Evolutionary conservation across 2,329 filamentous ascomycete genomes (phyloP), one percentile per base, ranked within the genome.

Genomic region (Alternaria dauci): DNA sequence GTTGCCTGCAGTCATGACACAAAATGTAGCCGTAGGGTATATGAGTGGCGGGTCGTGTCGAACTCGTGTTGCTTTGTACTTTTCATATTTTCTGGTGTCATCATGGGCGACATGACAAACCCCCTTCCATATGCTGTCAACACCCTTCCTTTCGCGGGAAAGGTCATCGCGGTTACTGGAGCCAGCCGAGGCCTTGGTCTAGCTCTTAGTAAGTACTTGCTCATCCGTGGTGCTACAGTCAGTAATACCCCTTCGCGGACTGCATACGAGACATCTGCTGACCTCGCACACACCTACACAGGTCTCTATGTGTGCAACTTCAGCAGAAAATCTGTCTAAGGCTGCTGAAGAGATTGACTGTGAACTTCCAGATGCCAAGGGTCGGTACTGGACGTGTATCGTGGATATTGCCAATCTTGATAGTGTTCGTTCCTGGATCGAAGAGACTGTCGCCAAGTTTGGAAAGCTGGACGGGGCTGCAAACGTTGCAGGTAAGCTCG

Each of bases 391-490:
- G 32, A 55, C 53, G 25, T 55, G 53, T 8, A 25, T 28, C 5
- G 53, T 48, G 18, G 53, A 55, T 11, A 55, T 55, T 25, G 32
- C 43, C 53, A 48, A 55, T 12, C 5, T 55, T 8, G 26, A 47
- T 12, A 50, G 43, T 25, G 55, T 57, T 28, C 46, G 28, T 16
- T 44, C 67, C 0, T 79, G 76, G 20, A 72, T 87, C 6, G 68
- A 75, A 32, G 55, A 65, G 8, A 78, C 76, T 1, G 67, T 80
- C 3, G 52, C 67, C 7, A 65, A 69, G 18, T 79, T 78, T 43
- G 80, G 78, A 8, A 69, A 66, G 23, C 63, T 82, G 0, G 71
- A 78, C 47, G 79, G 80, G 12, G 79, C 79, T 2, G 80, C 76
- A 20, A 81, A 81, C 66, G 64, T 79, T 44, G 80, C 80, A 7